phyloP scores from a whole-genome alignment of 805 yeast species.

The Candida nanaspora region DNA sequence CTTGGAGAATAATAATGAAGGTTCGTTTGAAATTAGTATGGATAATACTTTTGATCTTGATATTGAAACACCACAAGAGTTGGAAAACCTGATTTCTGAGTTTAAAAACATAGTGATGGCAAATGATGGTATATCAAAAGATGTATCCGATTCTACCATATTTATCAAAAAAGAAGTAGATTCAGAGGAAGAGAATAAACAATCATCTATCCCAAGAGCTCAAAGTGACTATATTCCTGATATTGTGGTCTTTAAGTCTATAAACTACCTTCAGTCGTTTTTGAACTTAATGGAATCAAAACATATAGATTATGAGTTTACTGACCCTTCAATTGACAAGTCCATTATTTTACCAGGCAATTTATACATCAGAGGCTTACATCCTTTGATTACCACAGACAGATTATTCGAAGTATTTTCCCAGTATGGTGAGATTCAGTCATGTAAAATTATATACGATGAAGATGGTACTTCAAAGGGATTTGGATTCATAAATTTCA shows the following conservation, averaged over 20 bases:
- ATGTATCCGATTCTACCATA: neutral
- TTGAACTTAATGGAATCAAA: neutral
- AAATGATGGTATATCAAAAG: too few species aligned
- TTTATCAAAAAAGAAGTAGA: neutral
- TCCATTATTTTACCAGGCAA: conserved; percentile 39
- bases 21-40: neutral
- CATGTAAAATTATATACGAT: conserved; percentile 42
- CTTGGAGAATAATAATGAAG: too few species aligned
- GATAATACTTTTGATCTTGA: conserved; percentile 1
- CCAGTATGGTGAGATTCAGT: conserved; percentile 33
- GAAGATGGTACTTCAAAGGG: conserved; percentile 39
- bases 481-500: conserved; percentile 65
- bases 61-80: conserved; percentile 1
- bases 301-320: conserved; percentile 9
- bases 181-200: neutral
- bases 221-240: neutral
- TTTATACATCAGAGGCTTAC: conserved; percentile 45
- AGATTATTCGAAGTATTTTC: conserved; percentile 30
- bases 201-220: too few species aligned
- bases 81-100: conserved; percentile 11
- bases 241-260: neutral
- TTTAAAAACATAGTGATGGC: conserved; percentile 10
- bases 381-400: conserved; percentile 29
- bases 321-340: conserved; percentile 10
- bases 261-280: neutral